Conservation (phyloP, 768 basidiomycete species). For the Boletus subcaerulescens region DNA sequence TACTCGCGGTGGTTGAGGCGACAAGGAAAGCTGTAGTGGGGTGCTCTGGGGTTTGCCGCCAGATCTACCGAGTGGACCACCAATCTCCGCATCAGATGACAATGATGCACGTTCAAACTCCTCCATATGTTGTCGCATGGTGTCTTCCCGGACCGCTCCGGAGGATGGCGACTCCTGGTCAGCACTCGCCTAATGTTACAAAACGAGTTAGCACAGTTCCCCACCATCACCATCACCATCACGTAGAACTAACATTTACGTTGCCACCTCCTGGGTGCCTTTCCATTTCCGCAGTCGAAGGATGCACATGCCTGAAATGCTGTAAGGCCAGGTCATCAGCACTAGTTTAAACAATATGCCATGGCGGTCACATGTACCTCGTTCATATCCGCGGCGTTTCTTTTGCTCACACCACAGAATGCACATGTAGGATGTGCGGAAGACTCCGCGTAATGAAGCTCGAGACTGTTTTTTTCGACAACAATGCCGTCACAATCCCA, state of each 20-base stretch:
- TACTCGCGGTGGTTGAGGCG: neutral
- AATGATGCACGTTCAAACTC: neutral
- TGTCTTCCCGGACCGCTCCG: neutral
- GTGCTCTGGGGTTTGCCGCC: neutral
- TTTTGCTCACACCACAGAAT: conserved; percentile 18
- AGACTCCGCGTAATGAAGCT: conserved; percentile 23
- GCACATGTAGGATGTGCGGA: conserved; percentile 20
- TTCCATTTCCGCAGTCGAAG: conserved; percentile 1
- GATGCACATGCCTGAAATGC: conserved; percentile 22
- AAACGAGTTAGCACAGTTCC: conserved; percentile 1
- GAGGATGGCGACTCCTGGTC: neutral
- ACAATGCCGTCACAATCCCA: conserved; percentile 30
- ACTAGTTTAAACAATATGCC: neutral
- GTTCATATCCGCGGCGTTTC: conserved; percentile 11
- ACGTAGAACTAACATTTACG: conserved; percentile 1
- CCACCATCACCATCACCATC: neutral
- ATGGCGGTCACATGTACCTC: conserved; percentile 16
- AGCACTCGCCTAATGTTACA: conserved; percentile 2
- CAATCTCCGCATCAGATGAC: neutral
- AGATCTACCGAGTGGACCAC: neutral
- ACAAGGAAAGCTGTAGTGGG: neutral
- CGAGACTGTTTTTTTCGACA: conserved; percentile 18
- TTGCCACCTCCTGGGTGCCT: neutral
- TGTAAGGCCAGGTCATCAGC: conserved; percentile 8
- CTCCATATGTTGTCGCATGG: neutral